Conservation (phyloP, 2,329 filamentous ascomycete species). For the Phoma herbarum region DNA sequence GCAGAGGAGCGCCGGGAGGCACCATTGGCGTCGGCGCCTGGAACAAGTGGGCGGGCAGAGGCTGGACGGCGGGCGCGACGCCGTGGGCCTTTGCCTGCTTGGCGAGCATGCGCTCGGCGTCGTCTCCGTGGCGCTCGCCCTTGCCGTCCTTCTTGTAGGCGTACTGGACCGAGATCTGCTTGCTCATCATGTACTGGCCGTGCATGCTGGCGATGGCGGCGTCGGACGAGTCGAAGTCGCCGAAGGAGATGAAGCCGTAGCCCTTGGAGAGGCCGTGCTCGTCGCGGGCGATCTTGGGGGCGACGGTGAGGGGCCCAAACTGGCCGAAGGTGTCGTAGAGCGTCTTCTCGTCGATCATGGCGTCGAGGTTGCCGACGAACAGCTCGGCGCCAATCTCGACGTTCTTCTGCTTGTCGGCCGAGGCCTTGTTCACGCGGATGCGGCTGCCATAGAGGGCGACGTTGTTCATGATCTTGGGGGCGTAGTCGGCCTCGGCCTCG, state of each 20-base stretch:
- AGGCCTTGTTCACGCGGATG: conserved; percentile 93
- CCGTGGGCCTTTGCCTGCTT: conserved; percentile 94
- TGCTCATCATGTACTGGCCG: conserved; percentile 95
- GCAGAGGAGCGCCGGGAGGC: conserved; percentile 44
- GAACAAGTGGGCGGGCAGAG: conserved; percentile 78
- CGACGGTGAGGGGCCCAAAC: conserved; percentile 83
- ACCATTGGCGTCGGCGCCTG: conserved; percentile 42
- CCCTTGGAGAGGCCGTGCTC: conserved; percentile 90
- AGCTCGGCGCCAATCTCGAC: conserved; percentile 96
- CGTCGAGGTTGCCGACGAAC: conserved; percentile 94
- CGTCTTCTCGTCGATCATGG: conserved; percentile 93
- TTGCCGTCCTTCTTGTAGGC: conserved; percentile 99
- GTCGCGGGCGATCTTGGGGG: conserved; percentile 89
- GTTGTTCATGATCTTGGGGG: conserved; percentile 95
- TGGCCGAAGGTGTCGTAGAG: conserved; percentile 94
- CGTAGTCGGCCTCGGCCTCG: conserved; percentile 95
- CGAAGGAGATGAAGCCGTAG: conserved; percentile 94
- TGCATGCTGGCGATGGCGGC: conserved; percentile 92
- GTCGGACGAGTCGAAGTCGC: conserved; percentile 92
- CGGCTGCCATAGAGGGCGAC: conserved; percentile 93
- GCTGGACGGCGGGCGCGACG: conserved; percentile 81
- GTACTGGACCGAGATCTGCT: conserved; percentile 95
- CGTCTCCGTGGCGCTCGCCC: conserved; percentile 93
- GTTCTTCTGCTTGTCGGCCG: conserved; percentile 91
- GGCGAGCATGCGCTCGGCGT: conserved; percentile 90